A percentile compares a stretch with the other conserved stretches of the same genome.
These are phyloP conservation scores for Talaromyces albobiverticillius DNA, from an alignment of 2,329 filamentous ascomycete species.

Conservation along the genomic window DNA sequence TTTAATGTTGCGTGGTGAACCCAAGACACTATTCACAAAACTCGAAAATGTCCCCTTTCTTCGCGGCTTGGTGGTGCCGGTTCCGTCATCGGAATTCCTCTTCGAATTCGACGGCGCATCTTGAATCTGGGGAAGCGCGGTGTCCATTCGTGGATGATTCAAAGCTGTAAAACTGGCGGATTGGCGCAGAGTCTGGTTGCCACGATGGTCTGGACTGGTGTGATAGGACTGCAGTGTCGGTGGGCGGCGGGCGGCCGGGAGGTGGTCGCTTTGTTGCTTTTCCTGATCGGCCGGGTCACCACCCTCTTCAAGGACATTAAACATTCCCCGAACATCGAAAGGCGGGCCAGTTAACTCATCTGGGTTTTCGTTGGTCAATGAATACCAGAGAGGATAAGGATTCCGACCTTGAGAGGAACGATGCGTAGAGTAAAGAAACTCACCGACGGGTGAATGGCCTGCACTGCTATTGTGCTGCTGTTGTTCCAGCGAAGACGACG, in stretches of 20 bases:
- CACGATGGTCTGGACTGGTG: conserved; percentile 54
- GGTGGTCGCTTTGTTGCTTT: conserved; percentile 26
- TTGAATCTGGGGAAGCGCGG: conserved; percentile 42
- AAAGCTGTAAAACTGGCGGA: conserved; percentile 63
- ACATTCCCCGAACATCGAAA: conserved; percentile 44
- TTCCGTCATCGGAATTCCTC: conserved; percentile 75
- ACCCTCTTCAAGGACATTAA: conserved; percentile 42
- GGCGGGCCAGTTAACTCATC: conserved; percentile 45
- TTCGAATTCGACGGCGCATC: conserved; percentile 59
- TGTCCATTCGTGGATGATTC: conserved; percentile 48
- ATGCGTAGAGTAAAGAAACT: conserved; percentile 23
- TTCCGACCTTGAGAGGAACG: conserved; percentile 11
- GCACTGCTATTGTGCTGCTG: conserved; percentile 27
- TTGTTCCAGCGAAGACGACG: conserved; percentile 45
- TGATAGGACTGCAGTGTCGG: conserved; percentile 48
- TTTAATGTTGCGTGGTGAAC: conserved; percentile 82
- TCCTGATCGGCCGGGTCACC: conserved; percentile 24
- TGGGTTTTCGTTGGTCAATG: conserved; percentile 33
- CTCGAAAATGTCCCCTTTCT: conserved; percentile 85
- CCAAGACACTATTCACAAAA: conserved; percentile 79
- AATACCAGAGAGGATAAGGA: conserved; percentile 29
- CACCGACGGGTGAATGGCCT: conserved; percentile 38
- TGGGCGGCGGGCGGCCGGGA: conserved; percentile 36
- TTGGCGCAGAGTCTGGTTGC: conserved; percentile 59
- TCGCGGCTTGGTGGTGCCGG: conserved; percentile 60